phyloP scores from a whole-genome alignment of 495 filamentous ascomycete genomes.

The Lentithecium fluviatile region DNA sequence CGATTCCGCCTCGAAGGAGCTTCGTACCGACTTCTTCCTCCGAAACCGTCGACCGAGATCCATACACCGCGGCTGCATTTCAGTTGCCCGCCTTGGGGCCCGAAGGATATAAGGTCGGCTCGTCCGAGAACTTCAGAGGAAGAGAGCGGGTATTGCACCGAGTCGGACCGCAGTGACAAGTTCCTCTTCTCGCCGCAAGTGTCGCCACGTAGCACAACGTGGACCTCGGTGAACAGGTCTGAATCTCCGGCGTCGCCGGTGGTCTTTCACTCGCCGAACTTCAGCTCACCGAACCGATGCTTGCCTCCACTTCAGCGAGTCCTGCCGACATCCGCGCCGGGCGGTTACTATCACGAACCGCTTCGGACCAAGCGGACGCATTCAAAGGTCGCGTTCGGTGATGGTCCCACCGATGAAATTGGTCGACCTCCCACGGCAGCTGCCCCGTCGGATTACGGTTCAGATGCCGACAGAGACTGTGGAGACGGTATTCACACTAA shows the following conservation, averaged over 20 bases:
- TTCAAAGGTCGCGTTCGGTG: conserved; percentile 12
- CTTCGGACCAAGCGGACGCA: conserved; percentile 17
- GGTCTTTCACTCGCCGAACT: neutral
- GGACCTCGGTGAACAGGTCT: conserved; percentile 33
- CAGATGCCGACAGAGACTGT: neutral
- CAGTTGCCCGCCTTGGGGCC: conserved; percentile 14
- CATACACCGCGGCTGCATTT: conserved; percentile 8
- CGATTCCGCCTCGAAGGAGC: conserved; percentile 19
- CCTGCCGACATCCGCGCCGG: conserved; percentile 14
- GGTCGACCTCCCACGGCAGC: neutral
- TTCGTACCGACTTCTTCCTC: neutral
- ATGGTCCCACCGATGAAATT: neutral
- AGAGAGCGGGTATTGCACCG: conserved; percentile 36
- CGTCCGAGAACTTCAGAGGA: conserved; percentile 15
- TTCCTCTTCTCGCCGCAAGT: conserved; percentile 31
- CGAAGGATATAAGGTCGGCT: neutral
- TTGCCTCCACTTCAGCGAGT: neutral
- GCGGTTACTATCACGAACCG: conserved; percentile 13
- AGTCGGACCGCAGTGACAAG: conserved; percentile 22
- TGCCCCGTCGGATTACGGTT: neutral
- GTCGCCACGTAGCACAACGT: conserved; percentile 23
- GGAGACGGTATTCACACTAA: neutral
- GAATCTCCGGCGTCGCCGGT: conserved; percentile 7
- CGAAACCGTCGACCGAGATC: neutral
- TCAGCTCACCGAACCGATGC: neutral